phyloP scores from a whole-genome alignment of 305 asterid species.

The Striga hermonthica region DNA sequence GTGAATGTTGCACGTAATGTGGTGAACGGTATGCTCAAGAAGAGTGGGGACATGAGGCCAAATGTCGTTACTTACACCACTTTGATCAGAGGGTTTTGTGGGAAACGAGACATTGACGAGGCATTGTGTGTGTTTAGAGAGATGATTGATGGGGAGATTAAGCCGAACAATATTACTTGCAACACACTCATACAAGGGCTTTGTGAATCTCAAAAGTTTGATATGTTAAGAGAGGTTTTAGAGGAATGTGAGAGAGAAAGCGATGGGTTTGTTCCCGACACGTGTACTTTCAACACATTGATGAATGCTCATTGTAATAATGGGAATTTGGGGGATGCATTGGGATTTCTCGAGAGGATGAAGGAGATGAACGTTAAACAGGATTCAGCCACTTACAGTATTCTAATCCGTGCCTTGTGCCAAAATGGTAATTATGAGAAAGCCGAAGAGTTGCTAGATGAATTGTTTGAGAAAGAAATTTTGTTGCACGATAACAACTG shows the following conservation, averaged over 20 bases:
- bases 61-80: conserved; percentile 79
- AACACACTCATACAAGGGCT: conserved; percentile 79
- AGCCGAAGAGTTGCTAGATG: conserved; percentile 68
- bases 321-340: conserved; percentile 53
- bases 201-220: conserved; percentile 55
- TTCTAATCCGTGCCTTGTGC: conserved; percentile 56
- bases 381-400: conserved; percentile 70
- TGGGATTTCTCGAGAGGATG: conserved; percentile 61
- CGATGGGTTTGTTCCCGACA: conserved; percentile 61
- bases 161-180: conserved; percentile 57
- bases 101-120: conserved; percentile 45
- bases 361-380: conserved; percentile 51
- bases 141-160: conserved; percentile 53
- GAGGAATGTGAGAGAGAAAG: conserved; percentile 28
- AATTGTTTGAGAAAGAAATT: conserved; percentile 45
- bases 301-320: conserved; percentile 58
- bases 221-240: conserved; percentile 54
- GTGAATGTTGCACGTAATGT: conserved; percentile 61
- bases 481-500: conserved; percentile 44
- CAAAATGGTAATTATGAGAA: conserved; percentile 41
- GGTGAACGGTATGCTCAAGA: conserved; percentile 59
- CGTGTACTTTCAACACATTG: conserved; percentile 76
- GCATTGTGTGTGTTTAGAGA: conserved; percentile 55
- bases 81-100: conserved; percentile 82
- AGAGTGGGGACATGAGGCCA: conserved; percentile 55